Evolutionary conservation across 139 green algal species (phyloP), one percentile per base, ranked within the genome.

Genomic region (Pycnococcus provasolii): DNA sequence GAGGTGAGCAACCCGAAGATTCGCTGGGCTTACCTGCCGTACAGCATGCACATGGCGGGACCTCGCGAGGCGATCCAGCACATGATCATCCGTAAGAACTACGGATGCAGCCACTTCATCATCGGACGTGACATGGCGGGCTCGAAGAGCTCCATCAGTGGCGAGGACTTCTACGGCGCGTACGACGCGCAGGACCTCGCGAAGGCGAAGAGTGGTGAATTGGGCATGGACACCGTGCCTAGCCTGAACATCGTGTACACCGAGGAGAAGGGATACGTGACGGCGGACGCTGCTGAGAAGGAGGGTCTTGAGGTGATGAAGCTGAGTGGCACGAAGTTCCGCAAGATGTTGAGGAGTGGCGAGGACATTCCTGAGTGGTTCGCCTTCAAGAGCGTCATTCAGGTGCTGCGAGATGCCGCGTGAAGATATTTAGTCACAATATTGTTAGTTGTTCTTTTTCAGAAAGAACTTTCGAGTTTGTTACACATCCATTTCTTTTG

Each of bases 361-460:
- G 66, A 72, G 6, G 89, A 95, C 43, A 95, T 96, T 73, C 90
- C 90, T n/a, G 89, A 96, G 65, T 96, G 90, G 90, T 96, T 96
- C 81, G 88, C 89, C 6, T 96, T 96, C 83, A 94, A 89, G 81
- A 86, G 65, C 8, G 91, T 97, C 37, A 87, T 97, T 5, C 9
- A 86, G 53, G 91, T 97, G 46, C 78, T 96, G 54, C 79, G 90
- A 7, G 79, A 72, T 55, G 50, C 50, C 26, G 26, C 26, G 26
- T 26, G 26, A 26, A 26, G 26, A 26, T 26, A 26, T 26, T 26
- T 26, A 26, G 26, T 26, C 26, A 26, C 26, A 26, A 26, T 26
- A 26, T 26, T 26, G 26, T 26, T 26, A 26, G 26, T 26, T 26
- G 26, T 26, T 26, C 26, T 26, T 26, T 26, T 26, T 26, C 26